Evolutionary conservation across 768 basidiomycete genomes (phyloP), one percentile per base, ranked within the genome.

Genomic region (Tylopilus sp.): DNA sequence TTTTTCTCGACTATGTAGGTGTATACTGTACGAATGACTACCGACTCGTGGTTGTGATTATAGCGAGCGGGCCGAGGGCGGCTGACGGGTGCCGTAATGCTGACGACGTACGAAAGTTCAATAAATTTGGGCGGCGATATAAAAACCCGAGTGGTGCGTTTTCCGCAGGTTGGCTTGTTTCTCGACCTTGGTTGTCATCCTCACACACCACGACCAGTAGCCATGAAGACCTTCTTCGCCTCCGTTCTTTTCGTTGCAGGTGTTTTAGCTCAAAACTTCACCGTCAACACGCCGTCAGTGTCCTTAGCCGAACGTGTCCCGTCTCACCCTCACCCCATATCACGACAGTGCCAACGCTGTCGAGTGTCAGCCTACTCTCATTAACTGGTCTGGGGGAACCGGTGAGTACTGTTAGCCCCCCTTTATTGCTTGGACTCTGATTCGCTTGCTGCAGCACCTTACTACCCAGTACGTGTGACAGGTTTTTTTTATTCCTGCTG

Each of bases 231-330:
- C 56, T 8, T 55, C 50, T 11, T 71, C 52, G 62, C 73, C 44
- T 62, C 76, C 49, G 50, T 81, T 38, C 68, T 81, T 58, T 65
- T 78, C 57, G 73, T 71, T 42, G 66, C 69, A 45, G 68, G 68
- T 29, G 81, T 68, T 45, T 37, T 74, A 24, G 84, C 79, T 17
- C 81, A 82, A 62, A 79, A 78, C 63, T 7, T 83, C 58, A 71
- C 59, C 1, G 74, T 90, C 66, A 84, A 87, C 66, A 92, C 89
- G 33, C 89, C 89, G 88, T 89, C 59, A 63, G 87, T 78, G 30
- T 30, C 14, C 28, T 8, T 24, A 9, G 16, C 14, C 36, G 22
- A 25, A 31, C 34, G 3, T 45, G 1, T 14, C 17, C 7, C 33
- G 19, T 13, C 37, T 5, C 10, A 24, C 37, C 43, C 45, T 61